Conservation (phyloP, 371 early-diverging fungal genomes). For the Mortierella sp. region DNA sequence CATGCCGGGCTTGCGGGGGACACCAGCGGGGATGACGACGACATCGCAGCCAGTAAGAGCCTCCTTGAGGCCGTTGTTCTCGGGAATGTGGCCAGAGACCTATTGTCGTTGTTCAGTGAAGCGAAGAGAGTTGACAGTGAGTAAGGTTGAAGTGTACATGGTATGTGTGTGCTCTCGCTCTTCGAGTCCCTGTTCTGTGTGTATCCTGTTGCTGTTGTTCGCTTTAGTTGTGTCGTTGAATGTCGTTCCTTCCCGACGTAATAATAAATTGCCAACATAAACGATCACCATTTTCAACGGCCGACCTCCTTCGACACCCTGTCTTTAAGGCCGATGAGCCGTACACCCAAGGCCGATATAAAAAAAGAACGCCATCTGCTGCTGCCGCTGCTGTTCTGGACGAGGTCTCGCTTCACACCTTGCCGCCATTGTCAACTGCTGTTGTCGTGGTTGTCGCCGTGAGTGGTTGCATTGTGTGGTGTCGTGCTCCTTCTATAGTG, state of each 20-base stretch:
- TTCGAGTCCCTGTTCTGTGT: neutral
- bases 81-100: constrained; percentile 92
- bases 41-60: constrained; percentile 91
- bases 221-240: neutral
- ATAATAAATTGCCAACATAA: neutral
- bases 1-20: constrained; percentile 99
- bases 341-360: neutral
- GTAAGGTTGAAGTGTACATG: neutral
- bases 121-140: neutral
- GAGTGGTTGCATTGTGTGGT: no score
- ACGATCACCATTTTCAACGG: constrained; percentile 6
- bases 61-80: constrained; percentile 85
- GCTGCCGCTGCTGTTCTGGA: neutral
- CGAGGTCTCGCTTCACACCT: no score
- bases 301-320: neutral
- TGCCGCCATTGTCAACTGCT: neutral
- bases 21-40: constrained; percentile 99
- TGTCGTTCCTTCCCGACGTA: neutral
- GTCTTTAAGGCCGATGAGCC: neutral
- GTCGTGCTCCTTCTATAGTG: neutral
- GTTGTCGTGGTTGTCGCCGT: neutral
- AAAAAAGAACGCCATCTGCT: neutral
- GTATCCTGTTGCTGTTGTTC: neutral
- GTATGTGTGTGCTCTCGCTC: neutral
- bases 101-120: constrained; percentile 20